Base-by-base conservation (phyloP, 2,329 filamentous ascomycete species). In the Calonectria ilicicola region DNA sequence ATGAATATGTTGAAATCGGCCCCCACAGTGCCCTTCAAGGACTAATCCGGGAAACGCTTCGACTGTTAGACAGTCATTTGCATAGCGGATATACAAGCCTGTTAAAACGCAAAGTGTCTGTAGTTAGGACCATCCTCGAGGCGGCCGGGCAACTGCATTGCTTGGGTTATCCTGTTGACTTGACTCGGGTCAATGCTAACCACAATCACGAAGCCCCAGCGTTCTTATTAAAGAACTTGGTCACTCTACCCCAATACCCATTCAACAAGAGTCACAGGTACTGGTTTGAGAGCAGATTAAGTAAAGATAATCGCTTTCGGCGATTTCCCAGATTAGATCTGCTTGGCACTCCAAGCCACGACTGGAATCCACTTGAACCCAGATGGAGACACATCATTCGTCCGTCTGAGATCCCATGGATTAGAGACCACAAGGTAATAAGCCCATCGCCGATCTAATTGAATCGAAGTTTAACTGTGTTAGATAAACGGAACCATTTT, bases 1-100 rank as follows among this genome's bases (percentile, higher is more conserved):
- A 60, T 26, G 56, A 63, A 46, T 23, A 53, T 15, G 10, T 71
- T 17, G 69, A 71, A 44, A 44, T 71, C 53, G 64, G 69, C 10
- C 64, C 69, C 14, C 69, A 71, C 26, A 29, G 21, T n/a, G 51
- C 64, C 1, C 64, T 71, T 1, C 23, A 35, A 4, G 69, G 69
- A 1, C 69, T 64, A 19, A 67, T 71, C 14, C 23, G 21, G 9
- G 29, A 58, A 7, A 68, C 44, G 21, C 27, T 65, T 19, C 63
- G 17, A 5, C 26, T 40, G 21, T n/a, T 35, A 19, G 40, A 35
- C 17, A 29, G 7, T 14, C 12, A 49, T 17, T 21, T 12, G 12
- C 10, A 15, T 7, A 42, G n/a, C 7, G 56, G 47, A 3, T 66
- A 66, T 14, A 42, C 32, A 42, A 42, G 47, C 14, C n/a, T 32